Percentiles rank a stretch among this genome's conserved stretches.
phyloP scores from a whole-genome alignment of 768 basidiomycete species.

The Boletus vinaceobasis region DNA sequence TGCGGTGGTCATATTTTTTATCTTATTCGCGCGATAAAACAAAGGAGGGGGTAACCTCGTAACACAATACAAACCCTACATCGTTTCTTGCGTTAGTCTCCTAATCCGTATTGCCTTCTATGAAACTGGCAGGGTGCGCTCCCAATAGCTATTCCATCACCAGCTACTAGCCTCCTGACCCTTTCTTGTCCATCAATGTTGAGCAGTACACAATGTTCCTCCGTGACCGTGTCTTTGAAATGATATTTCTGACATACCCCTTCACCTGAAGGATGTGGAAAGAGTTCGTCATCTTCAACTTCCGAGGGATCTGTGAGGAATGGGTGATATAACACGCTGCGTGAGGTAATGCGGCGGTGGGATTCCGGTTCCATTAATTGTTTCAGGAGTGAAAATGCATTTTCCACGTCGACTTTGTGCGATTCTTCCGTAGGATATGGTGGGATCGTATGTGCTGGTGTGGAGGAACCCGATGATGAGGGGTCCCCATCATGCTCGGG shows the following conservation, averaged over 20 bases:
- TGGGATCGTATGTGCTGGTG: conserved; percentile 11
- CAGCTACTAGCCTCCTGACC: conserved; percentile 30
- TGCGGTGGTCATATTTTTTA: conserved; percentile 69
- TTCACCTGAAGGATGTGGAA: conserved; percentile 65
- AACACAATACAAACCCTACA: background rate
- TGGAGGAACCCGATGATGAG: conserved; percentile 21
- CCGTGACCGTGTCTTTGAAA: conserved; percentile 56
- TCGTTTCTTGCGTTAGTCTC: background rate
- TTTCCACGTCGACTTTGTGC: conserved; percentile 54
- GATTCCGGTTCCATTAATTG: conserved; percentile 73
- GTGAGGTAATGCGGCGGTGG: conserved; percentile 73
- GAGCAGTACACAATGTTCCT: conserved; percentile 50
- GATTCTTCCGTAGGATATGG: conserved; percentile 33
- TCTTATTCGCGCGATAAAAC: background rate
- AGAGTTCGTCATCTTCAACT: conserved; percentile 58
- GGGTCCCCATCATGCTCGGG: conserved; percentile 15
- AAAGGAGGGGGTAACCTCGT: background rate
- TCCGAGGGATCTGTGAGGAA: conserved; percentile 59
- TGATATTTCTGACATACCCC: conserved; percentile 67
- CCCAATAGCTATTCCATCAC: conserved; percentile 58
- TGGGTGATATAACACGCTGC: conserved; percentile 69
- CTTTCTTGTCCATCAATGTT: conserved; percentile 34
- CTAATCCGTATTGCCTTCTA: conserved; percentile 19
- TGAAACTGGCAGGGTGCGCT: conserved; percentile 63
- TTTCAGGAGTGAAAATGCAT: conserved; percentile 74